Conservation (phyloP, 768 basidiomycete species). For the Tylopilus balloui region DNA sequence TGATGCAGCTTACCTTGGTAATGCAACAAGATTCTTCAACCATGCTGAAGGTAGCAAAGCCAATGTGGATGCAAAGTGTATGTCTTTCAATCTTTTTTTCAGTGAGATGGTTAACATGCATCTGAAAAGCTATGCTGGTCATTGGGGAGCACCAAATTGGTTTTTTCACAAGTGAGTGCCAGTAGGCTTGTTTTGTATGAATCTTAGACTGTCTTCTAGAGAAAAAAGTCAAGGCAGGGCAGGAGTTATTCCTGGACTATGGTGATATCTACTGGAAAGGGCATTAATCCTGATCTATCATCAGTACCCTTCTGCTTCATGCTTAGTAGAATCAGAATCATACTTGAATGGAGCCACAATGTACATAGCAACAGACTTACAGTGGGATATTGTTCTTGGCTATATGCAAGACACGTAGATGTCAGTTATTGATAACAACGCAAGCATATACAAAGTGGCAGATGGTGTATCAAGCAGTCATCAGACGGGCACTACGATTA, state of each 20-base stretch:
- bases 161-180: constrained; percentile 34
- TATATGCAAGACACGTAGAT: background rate
- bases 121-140: constrained; percentile 25
- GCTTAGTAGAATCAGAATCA: too few relatives aligned
- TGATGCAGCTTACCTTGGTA: constrained; percentile 43
- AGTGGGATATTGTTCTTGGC: background rate
- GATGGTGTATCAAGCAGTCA: background rate
- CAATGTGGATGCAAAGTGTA: constrained; percentile 28
- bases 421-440: background rate
- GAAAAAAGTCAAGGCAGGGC: constrained; percentile 24
- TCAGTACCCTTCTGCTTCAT: too few relatives aligned
- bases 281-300: too few relatives aligned
- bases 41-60: constrained; percentile 15
- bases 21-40: constrained; percentile 45
- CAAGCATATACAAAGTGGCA: background rate
- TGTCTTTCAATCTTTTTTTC: constrained; percentile 1
- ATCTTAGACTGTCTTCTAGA: constrained; percentile 12
- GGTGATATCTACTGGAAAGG: constrained; percentile 27
- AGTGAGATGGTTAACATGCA: background rate
- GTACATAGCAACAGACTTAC: background rate
- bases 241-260: constrained; percentile 37
- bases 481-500: constrained; percentile 33
- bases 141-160: constrained; percentile 35
- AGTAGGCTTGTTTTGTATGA: background rate
- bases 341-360: background rate